These are phyloP conservation scores for Neurospora sp. DNA, from an alignment of 495 filamentous ascomycete species.

Conservation along the genomic window DNA sequence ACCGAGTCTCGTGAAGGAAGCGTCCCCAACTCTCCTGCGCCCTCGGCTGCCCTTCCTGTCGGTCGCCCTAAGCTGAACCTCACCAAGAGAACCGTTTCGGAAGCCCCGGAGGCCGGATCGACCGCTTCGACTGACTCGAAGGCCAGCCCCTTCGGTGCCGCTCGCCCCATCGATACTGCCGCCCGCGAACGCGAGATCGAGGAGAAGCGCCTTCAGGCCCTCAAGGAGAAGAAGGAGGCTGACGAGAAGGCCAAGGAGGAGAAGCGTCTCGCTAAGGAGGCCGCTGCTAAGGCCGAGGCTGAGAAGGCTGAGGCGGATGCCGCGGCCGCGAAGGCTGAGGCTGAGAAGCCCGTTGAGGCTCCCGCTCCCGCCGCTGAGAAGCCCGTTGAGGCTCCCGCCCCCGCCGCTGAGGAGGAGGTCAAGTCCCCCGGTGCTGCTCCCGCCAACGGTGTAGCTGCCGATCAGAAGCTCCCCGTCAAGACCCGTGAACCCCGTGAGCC, in stretches of 20 bases:
- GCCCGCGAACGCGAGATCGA: constrained; percentile 80
- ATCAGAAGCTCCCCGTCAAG: constrained; percentile 23
- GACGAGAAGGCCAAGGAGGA: constrained; percentile 81
- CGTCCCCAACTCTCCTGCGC: constrained; percentile 57
- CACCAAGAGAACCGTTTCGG: constrained; percentile 77
- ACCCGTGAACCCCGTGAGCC: constrained; percentile 11
- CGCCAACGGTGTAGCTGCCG: constrained; percentile 15
- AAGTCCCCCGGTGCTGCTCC: constrained; percentile 11
- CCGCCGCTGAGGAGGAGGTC: constrained; percentile 13
- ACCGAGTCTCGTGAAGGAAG: constrained; percentile 42
- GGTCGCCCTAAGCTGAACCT: constrained; percentile 72
- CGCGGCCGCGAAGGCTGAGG: constrained; percentile 11
- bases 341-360: constrained; percentile 21
- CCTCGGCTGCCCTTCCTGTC: constrained; percentile 39
- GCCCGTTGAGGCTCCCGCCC: constrained; percentile 16
- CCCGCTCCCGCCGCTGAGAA: constrained; percentile 12
- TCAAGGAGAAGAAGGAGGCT: constrained; percentile 75
- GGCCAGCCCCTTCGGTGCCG: constrained; percentile 85
- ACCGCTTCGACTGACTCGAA: constrained; percentile 47
- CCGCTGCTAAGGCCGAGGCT: constrained; percentile 47
- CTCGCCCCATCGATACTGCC: constrained; percentile 80
- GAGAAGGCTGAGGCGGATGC: constrained; percentile 24
- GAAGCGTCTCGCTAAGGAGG: constrained; percentile 54
- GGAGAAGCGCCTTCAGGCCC: constrained; percentile 63
- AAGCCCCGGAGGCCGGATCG: constrained; percentile 32